A percentile compares a stretch with the other conserved stretches of the same genome.
These are phyloP conservation scores for Solanum chiquidenum DNA, from an alignment of 257 asterid genomes.

Conservation along the genomic window DNA sequence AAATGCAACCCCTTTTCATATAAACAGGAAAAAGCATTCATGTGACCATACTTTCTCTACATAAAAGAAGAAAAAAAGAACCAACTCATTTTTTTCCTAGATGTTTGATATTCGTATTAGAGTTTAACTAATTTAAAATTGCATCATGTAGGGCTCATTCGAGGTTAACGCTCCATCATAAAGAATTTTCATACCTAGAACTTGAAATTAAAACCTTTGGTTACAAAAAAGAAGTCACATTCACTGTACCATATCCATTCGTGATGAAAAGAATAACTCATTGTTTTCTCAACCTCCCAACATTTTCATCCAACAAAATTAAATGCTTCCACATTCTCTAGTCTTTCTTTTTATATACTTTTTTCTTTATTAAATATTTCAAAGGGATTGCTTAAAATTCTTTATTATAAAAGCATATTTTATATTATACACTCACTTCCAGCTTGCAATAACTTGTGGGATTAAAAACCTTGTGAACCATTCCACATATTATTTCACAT, in stretches of 20 bases:
- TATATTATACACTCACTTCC: neutral
- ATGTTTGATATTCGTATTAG: fast-evolving
- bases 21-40: neutral
- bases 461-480: neutral
- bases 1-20: neutral
- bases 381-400: neutral
- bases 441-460: neutral
- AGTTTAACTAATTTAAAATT: no score
- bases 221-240: no score
- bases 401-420: neutral
- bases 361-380: neutral
- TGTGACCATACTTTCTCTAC: neutral
- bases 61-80: neutral
- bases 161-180: neutral
- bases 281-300: neutral
- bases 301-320: neutral
- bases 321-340: neutral
- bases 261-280: neutral
- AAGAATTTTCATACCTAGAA: no score
- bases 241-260: neutral
- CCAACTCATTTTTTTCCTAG: no score
- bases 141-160: neutral
- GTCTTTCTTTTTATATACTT: neutral
- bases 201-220: no score
- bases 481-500: neutral